Percentiles rank a stretch among this genome's conserved stretches.
These are phyloP conservation scores for Mycena alexandri DNA, from an alignment of 768 basidiomycete genomes.

Conservation along the genomic window DNA sequence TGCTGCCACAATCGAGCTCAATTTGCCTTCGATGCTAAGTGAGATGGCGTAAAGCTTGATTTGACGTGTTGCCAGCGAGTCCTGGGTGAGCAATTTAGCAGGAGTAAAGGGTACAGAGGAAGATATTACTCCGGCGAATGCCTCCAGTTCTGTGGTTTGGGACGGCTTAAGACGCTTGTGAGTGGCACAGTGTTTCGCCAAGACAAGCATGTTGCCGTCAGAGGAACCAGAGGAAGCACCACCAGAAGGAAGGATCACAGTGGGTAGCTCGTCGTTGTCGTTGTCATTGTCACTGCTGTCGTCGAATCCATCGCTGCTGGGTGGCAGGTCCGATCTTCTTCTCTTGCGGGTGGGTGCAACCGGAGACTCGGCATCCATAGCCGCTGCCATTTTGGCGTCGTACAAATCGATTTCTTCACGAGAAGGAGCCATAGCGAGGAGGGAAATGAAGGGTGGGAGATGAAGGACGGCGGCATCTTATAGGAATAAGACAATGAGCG, in stretches of 20 bases:
- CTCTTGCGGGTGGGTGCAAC: no score
- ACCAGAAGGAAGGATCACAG: background rate
- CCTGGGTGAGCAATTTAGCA: background rate
- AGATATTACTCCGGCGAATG: background rate
- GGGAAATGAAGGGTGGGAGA: no score
- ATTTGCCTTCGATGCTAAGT: background rate
- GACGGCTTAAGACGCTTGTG: constrained; percentile 14
- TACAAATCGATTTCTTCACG: no score
- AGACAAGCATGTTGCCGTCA: constrained; percentile 1
- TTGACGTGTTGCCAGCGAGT: background rate
- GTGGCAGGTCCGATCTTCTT: no score
- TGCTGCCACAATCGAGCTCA: background rate
- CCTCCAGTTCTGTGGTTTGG: background rate
- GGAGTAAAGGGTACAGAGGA: background rate
- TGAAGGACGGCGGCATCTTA: no score
- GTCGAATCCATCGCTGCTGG: no score
- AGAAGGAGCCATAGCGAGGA: no score
- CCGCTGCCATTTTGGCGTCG: no score
- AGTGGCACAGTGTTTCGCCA: constrained; percentile 10
- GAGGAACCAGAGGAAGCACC: background rate
- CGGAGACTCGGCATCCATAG: no score
- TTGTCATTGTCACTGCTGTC: background rate
- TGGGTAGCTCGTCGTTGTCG: background rate
- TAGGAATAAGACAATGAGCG: no score
- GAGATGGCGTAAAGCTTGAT: background rate